Conservation (phyloP, 495 filamentous ascomycete genomes). For the Penicillium robsamsonii region DNA sequence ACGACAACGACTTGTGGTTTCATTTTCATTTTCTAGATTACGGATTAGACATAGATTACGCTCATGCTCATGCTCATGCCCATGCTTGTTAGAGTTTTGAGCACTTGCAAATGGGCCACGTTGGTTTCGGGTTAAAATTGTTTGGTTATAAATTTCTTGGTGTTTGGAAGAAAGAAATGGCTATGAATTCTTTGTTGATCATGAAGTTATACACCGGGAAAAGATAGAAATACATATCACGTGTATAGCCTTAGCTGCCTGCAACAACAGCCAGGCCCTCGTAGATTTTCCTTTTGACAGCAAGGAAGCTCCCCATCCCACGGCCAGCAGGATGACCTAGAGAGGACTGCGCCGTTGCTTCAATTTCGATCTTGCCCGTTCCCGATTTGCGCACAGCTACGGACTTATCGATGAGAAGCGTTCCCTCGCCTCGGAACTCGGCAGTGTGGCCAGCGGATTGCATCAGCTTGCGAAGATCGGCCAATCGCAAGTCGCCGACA, state of each 20-base stretch:
- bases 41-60: constrained; percentile 2
- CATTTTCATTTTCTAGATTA: not conserved
- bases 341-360: constrained; percentile 60
- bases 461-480: constrained; percentile 83
- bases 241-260: constrained; percentile 50
- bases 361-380: constrained; percentile 84
- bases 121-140: not conserved
- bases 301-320: constrained; percentile 61
- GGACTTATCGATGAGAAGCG: constrained; percentile 78
- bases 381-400: constrained; percentile 88
- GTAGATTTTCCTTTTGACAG: constrained; percentile 79
- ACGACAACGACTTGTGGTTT: not conserved
- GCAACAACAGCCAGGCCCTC: constrained; percentile 78
- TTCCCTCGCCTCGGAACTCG: constrained; percentile 93
- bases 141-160: not conserved
- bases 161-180: not conserved
- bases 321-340: constrained; percentile 34
- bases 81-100: not conserved
- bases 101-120: not conserved
- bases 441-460: constrained; percentile 77
- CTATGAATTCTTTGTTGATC: constrained; percentile 3
- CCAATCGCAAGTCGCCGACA: constrained; percentile 88
- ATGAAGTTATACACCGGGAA: constrained; percentile 14
- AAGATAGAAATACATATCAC: constrained; percentile 18
- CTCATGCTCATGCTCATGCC: not conserved